phyloP scores from a whole-genome alignment of 108 stramenopile genomes.

The Seminavis robusta region DNA sequence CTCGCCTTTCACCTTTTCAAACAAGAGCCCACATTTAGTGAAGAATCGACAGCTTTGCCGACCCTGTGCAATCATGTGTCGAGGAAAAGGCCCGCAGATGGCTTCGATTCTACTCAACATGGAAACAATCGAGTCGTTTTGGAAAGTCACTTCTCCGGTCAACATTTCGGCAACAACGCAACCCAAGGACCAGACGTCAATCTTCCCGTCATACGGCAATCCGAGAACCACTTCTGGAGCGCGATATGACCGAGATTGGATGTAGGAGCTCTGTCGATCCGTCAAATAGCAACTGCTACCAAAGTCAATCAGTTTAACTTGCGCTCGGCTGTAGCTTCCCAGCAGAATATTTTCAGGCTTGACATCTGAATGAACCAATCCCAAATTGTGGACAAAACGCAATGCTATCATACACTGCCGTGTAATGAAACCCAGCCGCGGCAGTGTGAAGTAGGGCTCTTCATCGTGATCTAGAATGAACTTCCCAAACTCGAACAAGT shows the following conservation, averaged over 20 bases:
- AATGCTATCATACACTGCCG: constrained; percentile 88
- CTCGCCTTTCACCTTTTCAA: constrained; percentile 58
- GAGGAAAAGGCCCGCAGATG: constrained; percentile 91
- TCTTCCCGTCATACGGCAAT: constrained; percentile 85
- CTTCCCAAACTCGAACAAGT: constrained; percentile 95
- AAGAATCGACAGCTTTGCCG: constrained; percentile 86
- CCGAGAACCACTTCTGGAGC: constrained; percentile 99
- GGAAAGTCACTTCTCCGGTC: constrained; percentile 92
- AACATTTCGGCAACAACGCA: constrained; percentile 96
- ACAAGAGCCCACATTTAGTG: constrained; percentile 82
- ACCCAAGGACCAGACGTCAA: constrained; percentile 94
- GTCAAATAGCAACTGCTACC: constrained; percentile 95
- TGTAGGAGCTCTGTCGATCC: constrained; percentile 93
- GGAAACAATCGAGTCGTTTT: constrained; percentile 87
- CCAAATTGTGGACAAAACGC: constrained; percentile 86
- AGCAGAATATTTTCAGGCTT: constrained; percentile 99
- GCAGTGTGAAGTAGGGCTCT: constrained; percentile 90
- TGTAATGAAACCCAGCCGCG: constrained; percentile 78
- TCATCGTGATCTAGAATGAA: constrained; percentile 79
- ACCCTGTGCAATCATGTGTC: constrained; percentile 84
- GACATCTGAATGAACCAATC: constrained; percentile 96
- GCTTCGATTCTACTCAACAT: constrained; percentile 96
- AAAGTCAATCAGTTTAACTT: constrained; percentile 98
- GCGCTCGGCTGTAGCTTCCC: constrained; percentile 68
- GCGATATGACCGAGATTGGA: constrained; percentile 94